Evolutionary conservation across 192 early-diverging fungal species (phyloP).

Genomic region (Mortierella hygrophila): DNA sequence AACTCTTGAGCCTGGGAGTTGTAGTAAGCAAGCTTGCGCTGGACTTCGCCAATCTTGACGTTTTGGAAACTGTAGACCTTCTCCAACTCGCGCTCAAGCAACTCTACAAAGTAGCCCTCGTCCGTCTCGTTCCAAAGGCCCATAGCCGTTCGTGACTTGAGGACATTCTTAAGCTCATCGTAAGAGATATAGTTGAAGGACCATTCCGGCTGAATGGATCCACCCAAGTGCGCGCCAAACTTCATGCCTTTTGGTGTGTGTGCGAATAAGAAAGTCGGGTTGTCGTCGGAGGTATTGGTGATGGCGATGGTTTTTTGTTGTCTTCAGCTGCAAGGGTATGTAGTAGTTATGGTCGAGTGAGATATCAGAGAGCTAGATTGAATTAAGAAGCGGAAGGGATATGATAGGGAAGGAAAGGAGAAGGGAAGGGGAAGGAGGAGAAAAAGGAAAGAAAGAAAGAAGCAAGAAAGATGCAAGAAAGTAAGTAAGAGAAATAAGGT

Average conservation of each 20-base stretch:
- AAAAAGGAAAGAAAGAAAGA: not conserved
- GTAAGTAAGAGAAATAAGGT: not conserved
- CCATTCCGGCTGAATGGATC: slow-evolving; percentile 85
- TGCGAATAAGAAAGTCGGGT: not conserved
- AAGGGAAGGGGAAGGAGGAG: not conserved
- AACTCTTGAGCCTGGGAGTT: slow-evolving; percentile 73
- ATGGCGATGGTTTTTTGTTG: not conserved
- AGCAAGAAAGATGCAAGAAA: too few relatives aligned
- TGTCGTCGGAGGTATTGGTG: not conserved
- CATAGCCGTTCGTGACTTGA: slow-evolving; percentile 73
- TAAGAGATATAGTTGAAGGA: slow-evolving; percentile 85
- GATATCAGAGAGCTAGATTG: not conserved
- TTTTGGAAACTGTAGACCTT: slow-evolving; percentile 70
- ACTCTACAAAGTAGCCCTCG: slow-evolving; percentile 91
- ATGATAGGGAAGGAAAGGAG: not conserved
- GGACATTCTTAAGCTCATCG: slow-evolving; percentile 86
- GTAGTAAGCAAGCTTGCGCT: slow-evolving; percentile 37
- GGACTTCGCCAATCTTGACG: slow-evolving; percentile 39
- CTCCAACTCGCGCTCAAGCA: slow-evolving; percentile 90
- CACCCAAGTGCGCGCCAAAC: slow-evolving; percentile 85
- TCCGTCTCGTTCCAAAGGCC: slow-evolving; percentile 86
- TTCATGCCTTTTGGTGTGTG: slow-evolving; percentile 71
- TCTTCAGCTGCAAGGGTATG: not conserved
- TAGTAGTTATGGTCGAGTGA: not conserved
- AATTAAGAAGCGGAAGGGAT: not conserved